A percentile compares a stretch with the other conserved stretches of the same genome.
These are phyloP conservation scores for Aspergillus nomiae DNA, from an alignment of 2,329 filamentous ascomycete species.

Conservation along the genomic window DNA sequence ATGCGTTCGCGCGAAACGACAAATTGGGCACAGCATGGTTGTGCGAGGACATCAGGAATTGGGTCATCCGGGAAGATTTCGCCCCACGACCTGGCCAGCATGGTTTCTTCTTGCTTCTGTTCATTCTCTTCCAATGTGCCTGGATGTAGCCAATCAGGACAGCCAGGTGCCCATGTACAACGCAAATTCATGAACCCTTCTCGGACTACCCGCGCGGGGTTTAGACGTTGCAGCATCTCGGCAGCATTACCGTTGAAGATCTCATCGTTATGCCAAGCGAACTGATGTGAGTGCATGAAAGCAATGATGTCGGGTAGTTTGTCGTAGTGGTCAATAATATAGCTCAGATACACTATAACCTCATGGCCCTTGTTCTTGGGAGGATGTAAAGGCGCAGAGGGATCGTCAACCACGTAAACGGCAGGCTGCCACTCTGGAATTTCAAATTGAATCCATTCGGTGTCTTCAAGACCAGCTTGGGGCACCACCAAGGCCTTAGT, in stretches of 20 bases:
- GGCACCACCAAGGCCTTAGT: conserved; percentile 59
- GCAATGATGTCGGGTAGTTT: conserved; percentile 59
- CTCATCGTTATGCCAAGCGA: conserved; percentile 63
- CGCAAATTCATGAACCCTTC: conserved; percentile 63
- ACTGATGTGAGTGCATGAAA: conserved; percentile 61
- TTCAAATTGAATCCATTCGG: conserved; percentile 56
- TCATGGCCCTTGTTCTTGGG: conserved; percentile 64
- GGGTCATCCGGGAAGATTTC: conserved; percentile 50
- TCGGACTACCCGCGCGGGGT: conserved; percentile 52
- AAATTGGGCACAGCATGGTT: conserved; percentile 67
- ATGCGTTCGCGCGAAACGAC: conserved; percentile 62
- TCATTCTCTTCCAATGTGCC: conserved; percentile 41
- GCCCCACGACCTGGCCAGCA: conserved; percentile 50
- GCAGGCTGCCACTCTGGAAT: conserved; percentile 52
- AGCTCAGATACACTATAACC: conserved; percentile 64
- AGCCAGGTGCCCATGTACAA: conserved; percentile 61
- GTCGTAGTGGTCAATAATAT: conserved; percentile 65
- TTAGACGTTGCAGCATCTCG: conserved; percentile 54
- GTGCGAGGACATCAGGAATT: conserved; percentile 54
- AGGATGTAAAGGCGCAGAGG: conserved; percentile 51
- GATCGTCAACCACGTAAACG: conserved; percentile 57
- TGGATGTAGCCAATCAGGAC: conserved; percentile 60
- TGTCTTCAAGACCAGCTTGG: conserved; percentile 54
- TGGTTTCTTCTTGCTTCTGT: conserved; percentile 49
- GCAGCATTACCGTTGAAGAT: conserved; percentile 53